Conservation (phyloP, 305 asterid genomes). For the Lippia alba region DNA sequence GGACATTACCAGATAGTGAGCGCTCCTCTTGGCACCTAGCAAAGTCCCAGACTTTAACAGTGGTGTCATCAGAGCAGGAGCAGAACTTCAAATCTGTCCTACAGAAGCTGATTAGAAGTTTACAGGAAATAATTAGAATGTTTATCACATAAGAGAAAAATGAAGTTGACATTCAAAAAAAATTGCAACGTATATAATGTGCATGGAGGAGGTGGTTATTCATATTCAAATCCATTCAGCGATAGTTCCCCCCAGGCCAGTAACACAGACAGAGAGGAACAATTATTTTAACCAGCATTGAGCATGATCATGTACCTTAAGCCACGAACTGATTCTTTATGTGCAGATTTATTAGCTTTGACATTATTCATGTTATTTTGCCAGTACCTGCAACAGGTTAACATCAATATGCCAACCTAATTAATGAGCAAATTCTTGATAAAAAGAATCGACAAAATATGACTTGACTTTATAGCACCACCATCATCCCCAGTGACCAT, state of each 20-base stretch:
- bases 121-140: constrained; percentile 36
- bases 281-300: constrained; percentile 28
- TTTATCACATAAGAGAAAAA: constrained; percentile 8
- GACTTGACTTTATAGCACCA: constrained; percentile 86
- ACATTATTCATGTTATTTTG: constrained; percentile 98
- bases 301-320: constrained; percentile 63
- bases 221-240: constrained; percentile 11
- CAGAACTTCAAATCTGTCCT: constrained; percentile 98
- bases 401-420: constrained; percentile 36
- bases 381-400: constrained; percentile 86
- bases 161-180: constrained; percentile 1
- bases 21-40: constrained; percentile 99
- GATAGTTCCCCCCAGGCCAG: constrained; percentile 1
- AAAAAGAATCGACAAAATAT: constrained; percentile 20
- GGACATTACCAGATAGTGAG: constrained; percentile 94
- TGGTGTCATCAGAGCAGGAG: constrained; percentile 98
- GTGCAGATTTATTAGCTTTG: constrained; percentile 97
- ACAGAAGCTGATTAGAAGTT: constrained; percentile 73
- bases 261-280: constrained; percentile 23
- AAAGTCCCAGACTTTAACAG: constrained; percentile 98
- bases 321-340: constrained; percentile 97
- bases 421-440: constrained; percentile 19
- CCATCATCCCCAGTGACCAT: constrained; percentile 99
- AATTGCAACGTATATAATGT: neutral
- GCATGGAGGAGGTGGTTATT: constrained; percentile 15